Evolutionary conservation across 805 yeast species (phyloP), one percentile per base, ranked within the genome.

Genomic region (Pichia californica): DNA sequence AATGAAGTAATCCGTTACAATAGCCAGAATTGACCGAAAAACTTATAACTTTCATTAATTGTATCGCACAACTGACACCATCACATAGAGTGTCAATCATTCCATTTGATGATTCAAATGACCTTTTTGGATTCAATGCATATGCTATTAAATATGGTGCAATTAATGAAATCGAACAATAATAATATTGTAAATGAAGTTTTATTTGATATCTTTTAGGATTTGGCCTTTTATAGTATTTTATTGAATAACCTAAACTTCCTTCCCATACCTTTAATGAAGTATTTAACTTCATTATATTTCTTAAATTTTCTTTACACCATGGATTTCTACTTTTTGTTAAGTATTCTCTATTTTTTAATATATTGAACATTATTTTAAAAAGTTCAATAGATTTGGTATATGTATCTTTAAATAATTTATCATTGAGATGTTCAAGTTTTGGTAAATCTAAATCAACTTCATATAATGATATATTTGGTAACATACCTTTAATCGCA

Each of bases 131-230:
- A 14, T 46, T 45, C 7, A 58, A 48, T 14, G 54, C 51, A 21
- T 58, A 58, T 41, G 62, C 55, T 21, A 65, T 49, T 27, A 65
- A 41, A 39, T 62, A 61, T 3, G 71, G 70, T n/a, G 64, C 51
- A 8, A 62, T 55, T 23, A 67, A 41, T 2, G 62, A 52, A 7
- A 63, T 57, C 36, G 57, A 49, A 42, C 58, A 56, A 49, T 56
- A 59, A 36, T 66, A 56, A 50, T 49, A 64, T 20, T 59, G 56
- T 36, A 64, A 38, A 31, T 58, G 57, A n/a, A 67, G 42, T 38
- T 63, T 66, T 28, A 59, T 53, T 29, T 60, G 63, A 46, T 53
- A 62, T 16, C 66, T 48, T 31, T 56, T 53, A 11, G 40, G 41
- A 29, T 49, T 43, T 36, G 50, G 25, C 48, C 50, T 28, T 23